Evolutionary conservation across 106 monocot genomes (phyloP).

Genomic region (Platanthera zijinensis): DNA sequence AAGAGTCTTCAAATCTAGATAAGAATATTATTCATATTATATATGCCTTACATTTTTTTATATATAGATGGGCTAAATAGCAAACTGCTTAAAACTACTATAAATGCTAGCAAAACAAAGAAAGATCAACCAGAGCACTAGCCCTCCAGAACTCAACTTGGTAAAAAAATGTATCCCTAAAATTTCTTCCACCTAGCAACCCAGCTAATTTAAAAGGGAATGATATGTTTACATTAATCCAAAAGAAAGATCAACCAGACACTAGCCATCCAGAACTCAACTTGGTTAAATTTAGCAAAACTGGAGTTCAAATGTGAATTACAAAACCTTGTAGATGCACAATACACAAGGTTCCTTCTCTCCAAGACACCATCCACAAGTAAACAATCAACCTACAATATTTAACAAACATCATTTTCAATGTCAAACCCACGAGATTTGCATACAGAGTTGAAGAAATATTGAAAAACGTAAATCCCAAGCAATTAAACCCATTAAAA

Average conservation of each 20-base stretch:
- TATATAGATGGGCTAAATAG: not conserved
- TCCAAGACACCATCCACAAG: conserved; percentile 90
- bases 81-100: not conserved
- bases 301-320: not conserved
- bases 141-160: not conserved
- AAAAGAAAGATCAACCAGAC: not conserved
- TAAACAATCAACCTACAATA: conserved; percentile 85
- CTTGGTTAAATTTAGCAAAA: not conserved
- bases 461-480: not conserved
- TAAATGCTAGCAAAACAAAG: not conserved
- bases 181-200: not conserved
- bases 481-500: not conserved
- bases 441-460: not conserved
- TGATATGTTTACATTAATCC: not conserved
- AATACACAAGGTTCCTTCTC: conserved; percentile 94
- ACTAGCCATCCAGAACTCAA: not conserved
- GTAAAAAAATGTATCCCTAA: not conserved
- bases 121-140: not conserved
- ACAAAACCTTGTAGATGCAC: conserved; percentile 94
- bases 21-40: not conserved
- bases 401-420: not conserved
- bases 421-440: not conserved
- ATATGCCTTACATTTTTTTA: not conserved
- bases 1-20: not conserved
- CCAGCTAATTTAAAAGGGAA: not conserved